These are phyloP conservation scores for Diddensiella transvaalensis DNA, from an alignment of 805 yeast genomes.

Conservation along the genomic window DNA sequence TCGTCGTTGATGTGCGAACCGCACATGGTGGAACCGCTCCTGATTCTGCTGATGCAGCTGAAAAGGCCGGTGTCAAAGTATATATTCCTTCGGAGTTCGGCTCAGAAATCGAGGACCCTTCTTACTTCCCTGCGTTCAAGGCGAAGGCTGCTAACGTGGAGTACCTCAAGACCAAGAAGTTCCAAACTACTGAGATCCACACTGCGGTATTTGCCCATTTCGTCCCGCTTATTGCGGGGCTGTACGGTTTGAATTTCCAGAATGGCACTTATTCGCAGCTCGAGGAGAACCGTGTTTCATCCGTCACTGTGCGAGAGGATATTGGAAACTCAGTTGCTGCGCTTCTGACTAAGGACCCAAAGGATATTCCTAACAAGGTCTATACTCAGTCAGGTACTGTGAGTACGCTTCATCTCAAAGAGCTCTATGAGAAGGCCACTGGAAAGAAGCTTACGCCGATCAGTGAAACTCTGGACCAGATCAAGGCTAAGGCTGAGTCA, in stretches of 20 bases:
- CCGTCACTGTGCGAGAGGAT: conserved; percentile 6
- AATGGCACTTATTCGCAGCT: conserved; percentile 1
- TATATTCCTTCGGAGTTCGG: conserved; percentile 62
- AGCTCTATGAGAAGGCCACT: conserved; percentile 2
- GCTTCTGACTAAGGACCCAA: background rate
- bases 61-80: conserved; percentile 42
- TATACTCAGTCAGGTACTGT: background rate
- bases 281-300: background rate
- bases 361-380: conserved; percentile 4
- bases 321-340: conserved; percentile 4
- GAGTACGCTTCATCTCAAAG: conserved; percentile 3
- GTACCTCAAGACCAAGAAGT: conserved; percentile 1
- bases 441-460: background rate
- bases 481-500: background rate
- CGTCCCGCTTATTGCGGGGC: background rate
- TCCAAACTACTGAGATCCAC: conserved; percentile 1
- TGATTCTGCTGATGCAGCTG: conserved; percentile 37
- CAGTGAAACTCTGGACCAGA: background rate
- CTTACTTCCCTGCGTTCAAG: conserved; percentile 1
- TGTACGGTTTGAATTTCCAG: conserved; percentile 3
- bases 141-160: background rate
- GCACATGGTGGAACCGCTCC: conserved; percentile 9
- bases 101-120: conserved; percentile 30
- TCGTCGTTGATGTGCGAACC: conserved; percentile 42
- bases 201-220: conserved; percentile 5